Evolutionary conservation across 2,329 filamentous ascomycete species (phyloP), one percentile per base, ranked within the genome.

Genomic region (Aschersonia sp.): DNA sequence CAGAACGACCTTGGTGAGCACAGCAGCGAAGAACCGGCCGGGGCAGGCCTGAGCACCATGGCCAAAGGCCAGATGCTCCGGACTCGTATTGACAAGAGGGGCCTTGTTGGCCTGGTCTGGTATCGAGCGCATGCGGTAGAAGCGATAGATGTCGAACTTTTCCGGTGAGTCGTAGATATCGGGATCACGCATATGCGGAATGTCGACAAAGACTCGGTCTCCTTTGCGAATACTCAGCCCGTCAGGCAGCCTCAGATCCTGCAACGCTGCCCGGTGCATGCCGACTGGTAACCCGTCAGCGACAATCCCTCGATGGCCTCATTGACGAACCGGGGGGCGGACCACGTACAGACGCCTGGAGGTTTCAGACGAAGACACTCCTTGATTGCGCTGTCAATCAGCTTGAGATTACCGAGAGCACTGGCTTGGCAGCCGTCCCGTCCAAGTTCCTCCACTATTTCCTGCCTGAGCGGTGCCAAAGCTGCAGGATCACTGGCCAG

Each of bases 11-110:
- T 50, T 50, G 12, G 32, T 44, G 11, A 50, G 40, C 7, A 50
- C 14, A 6, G 49, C 43, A 29, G 49, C 49, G 30, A 50, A 50
- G 30, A 50, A 50, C 1, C 49, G 47, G 31, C 49, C 49, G 12
- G 49, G 49, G 43, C 49, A 50, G 10, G 49, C 49, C 37, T 50
- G 49, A 14, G 45, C 40, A 12, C 49, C 49, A n/a, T 50, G 47
- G 30, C 49, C 49, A 42, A 50, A 50, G 1, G 49, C 49, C 32
- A 50, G 35, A 40, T 50, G 49, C 6, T 50, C 49, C 5, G 49
- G 45, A 42, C 49, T 50, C 8, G 49, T 48, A 5, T 49, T 45
- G 6, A 50, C 45, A 7, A 50, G 35, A 5, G 49, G 49, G 5
- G 49, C 49, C 40, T 49, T 49, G 29, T 44, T 48, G 39, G 49